Base-by-base conservation (phyloP, 441 rosid species). In the Adansonia gregorii region DNA sequence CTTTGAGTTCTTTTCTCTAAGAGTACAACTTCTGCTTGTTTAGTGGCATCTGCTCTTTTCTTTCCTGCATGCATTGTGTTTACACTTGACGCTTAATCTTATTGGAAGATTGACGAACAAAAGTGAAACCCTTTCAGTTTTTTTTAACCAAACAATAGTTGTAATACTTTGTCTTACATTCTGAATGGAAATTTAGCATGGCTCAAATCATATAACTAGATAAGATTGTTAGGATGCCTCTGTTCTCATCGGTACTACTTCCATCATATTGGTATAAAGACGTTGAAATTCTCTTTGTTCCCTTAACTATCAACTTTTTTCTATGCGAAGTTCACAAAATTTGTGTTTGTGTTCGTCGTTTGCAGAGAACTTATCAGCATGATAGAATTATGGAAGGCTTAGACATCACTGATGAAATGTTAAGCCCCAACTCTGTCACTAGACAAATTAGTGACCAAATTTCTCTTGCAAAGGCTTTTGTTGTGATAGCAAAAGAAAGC, bases 401-500 rank as follows among this genome's bases (percentile, higher is more conserved):
- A 79, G 94, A 92, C 87, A 83, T 93, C 76, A 96, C 95, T 0
- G 94, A 93, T 60, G 99, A 96, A 84, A 89, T 93, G 94, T 56
- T 94, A 78, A 94, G 87, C 77, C 86, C 93, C 11, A 85, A 86
- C 69, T 96, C 99, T 1, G 86, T 91, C 74, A 88, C 96, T 71
- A 92, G 98, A 76, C 98, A 96, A 86, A 85, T 96, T 9, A 89
- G 88, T 5, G 98, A 96, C 79, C 99, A 96, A 84, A 96, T 96
- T 63, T 84, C 94, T 76, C 94, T 96, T 59, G 99, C 99, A 63
- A 96, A 96, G 86, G 93, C 97, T 59, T 89, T 94, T 80, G 94
- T 96, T 31, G 98, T 92, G 78, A 96, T 96, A 75, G 97, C 98
- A n/a, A 96, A 96, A 87, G 99, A 94, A 83, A 94, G 97, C 83